These are phyloP conservation scores for Irpex sp. DNA, from an alignment of 1,284 basidiomycete species.

Conservation along the genomic window DNA sequence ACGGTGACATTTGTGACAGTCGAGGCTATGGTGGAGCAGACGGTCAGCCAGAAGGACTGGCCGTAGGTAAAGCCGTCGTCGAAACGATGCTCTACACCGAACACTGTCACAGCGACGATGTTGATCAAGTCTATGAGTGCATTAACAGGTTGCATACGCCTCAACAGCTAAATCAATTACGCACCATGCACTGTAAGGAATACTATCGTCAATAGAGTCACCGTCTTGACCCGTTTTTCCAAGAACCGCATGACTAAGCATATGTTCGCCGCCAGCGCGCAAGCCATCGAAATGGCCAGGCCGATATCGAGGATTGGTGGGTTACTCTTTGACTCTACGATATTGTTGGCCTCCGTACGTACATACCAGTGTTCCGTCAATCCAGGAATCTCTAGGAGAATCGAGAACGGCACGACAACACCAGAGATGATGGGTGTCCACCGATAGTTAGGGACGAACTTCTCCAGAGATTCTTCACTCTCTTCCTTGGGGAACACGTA, in stretches of 20 bases:
- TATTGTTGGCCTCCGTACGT: slow-evolving; percentile 42
- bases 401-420: slow-evolving; percentile 70
- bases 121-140: slow-evolving; percentile 58
- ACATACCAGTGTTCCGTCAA: slow-evolving; percentile 71
- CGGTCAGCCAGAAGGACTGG: slow-evolving; percentile 78
- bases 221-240: slow-evolving; percentile 57
- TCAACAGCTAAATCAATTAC: background rate
- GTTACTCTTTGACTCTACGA: slow-evolving; percentile 51
- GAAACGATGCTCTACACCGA: slow-evolving; percentile 63
- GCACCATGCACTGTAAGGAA: slow-evolving; percentile 67
- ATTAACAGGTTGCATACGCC: background rate
- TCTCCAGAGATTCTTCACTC: slow-evolving; percentile 17
- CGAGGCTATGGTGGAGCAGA: slow-evolving; percentile 73
- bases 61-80: slow-evolving; percentile 72
- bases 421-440: slow-evolving; percentile 67
- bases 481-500: slow-evolving; percentile 24
- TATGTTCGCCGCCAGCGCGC: slow-evolving; percentile 67
- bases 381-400: slow-evolving; percentile 79
- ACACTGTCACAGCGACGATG: slow-evolving; percentile 55
- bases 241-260: slow-evolving; percentile 71
- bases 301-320: slow-evolving; percentile 59
- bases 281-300: slow-evolving; percentile 64
- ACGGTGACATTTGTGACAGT: slow-evolving; percentile 69
- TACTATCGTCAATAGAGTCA: slow-evolving; percentile 62
- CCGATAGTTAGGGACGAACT: slow-evolving; percentile 43